Percentiles rank a stretch among this genome's conserved stretches.
These are phyloP conservation scores for Rhynchospora breviuscula DNA, from an alignment of 176 grass and related monocot genomes.

Conservation along the genomic window DNA sequence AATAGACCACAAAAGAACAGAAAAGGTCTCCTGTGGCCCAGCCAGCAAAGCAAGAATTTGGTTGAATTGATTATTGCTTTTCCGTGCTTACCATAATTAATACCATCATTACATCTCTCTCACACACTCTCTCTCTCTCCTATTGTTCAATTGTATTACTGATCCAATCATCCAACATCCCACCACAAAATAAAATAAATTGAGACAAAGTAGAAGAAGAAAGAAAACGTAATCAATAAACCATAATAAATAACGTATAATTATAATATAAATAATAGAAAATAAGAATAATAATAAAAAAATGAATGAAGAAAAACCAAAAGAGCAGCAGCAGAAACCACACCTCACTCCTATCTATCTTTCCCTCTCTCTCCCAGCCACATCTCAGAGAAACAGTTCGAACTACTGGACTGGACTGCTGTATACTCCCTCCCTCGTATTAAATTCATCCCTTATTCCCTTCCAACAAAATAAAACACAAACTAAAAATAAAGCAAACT, in stretches of 20 bases:
- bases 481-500: background rate
- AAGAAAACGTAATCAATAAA: too few relatives aligned
- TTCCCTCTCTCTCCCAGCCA: background rate
- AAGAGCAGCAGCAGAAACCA: background rate
- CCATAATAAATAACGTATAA: too few relatives aligned
- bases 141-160: background rate
- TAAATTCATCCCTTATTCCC: background rate
- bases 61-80: conserved; percentile 23
- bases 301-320: background rate
- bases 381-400: conserved; percentile 26
- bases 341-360: background rate
- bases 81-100: conserved; percentile 21
- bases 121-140: background rate
- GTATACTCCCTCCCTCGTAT: background rate
- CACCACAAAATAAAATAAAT: background rate
- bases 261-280: too few relatives aligned
- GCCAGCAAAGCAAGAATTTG: conserved; percentile 10
- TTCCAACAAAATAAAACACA: background rate
- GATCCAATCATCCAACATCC: background rate
- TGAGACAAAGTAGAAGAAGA: background rate
- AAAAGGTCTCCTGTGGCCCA: background rate
- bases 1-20: background rate
- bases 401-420: background rate
- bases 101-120: conserved; percentile 7
- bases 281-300: too few relatives aligned